Base-by-base conservation (phyloP, 73 alveolate species). In the Paramecium sexaurelia region DNA sequence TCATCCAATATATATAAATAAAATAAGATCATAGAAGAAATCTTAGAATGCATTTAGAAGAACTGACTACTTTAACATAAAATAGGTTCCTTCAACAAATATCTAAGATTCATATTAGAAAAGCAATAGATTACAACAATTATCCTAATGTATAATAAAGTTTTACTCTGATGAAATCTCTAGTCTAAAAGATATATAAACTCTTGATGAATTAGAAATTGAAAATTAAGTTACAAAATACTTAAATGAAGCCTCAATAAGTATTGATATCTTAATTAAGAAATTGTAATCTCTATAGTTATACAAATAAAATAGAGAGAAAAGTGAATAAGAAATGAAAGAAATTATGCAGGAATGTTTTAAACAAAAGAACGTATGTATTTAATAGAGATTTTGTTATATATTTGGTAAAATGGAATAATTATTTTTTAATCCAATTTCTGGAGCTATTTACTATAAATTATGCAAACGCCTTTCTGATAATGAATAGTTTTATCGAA, bases 371-470 rank as follows among this genome's bases (percentile, higher is more conserved):
- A 78, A 78, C 19, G 55, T 78, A 2, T 26, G 43, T 11, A 78
- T 78, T 10, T 43, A 78, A 45, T 78, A 78, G 5, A 78, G 90
- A 24, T 36, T 78, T 29, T 78, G 29, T 40, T 78, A 40, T 78
- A 22, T 78, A 1, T 78, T 78, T 41, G 90, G 90, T 78, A 78
- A 78, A 7, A 41, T 78, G 68, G 90, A 78, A 43, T 15, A 78
- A 45, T 24, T 39, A 39, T 69, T 32, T 69, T 13, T 27, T 32
- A 69, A 69, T 69, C 55, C 85, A 11, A 69, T 69, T 4, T 27
- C 85, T 13, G 85, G 45, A 13, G 85, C 55, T 2, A 27, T 27
- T 27, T 69, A 69, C 36, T 69, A 3, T 35, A 69, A 69, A 69
- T 27, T 32, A 69, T 69, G 85, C 55, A 69, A 69, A 69, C 24